Conservation (phyloP, 2,329 filamentous ascomycete genomes). For the Curvularia lunata region DNA sequence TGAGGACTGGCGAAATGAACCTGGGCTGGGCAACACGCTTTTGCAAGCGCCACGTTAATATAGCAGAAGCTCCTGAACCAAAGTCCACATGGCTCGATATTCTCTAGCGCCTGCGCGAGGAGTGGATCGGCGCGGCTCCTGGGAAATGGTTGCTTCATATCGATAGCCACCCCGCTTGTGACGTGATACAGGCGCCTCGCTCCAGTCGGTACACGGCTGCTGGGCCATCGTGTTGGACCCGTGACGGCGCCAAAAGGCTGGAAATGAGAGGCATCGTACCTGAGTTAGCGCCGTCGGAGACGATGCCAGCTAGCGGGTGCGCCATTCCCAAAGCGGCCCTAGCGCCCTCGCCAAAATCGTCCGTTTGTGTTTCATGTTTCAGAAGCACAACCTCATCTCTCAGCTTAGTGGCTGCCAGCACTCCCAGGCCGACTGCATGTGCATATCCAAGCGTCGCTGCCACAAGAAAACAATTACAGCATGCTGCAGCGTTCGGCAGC, state of each 20-base stretch:
- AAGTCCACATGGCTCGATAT: slow-evolving; percentile 8
- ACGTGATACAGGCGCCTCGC: slow-evolving; percentile 16
- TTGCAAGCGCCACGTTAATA: slow-evolving; percentile 6
- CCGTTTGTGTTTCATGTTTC: slow-evolving; percentile 44
- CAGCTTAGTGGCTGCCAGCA: slow-evolving; percentile 34
- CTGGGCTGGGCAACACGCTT: slow-evolving; percentile 9
- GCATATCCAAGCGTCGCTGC: slow-evolving; percentile 27
- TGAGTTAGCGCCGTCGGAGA: slow-evolving; percentile 38
- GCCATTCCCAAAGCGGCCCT: slow-evolving; percentile 21
- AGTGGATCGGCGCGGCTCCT: slow-evolving; percentile 4
- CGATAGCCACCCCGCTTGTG: slow-evolving; percentile 12
- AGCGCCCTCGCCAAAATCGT: slow-evolving; percentile 28
- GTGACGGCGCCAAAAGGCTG: slow-evolving; percentile 13
- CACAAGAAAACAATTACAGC: slow-evolving; percentile 18
- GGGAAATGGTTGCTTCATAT: slow-evolving; percentile 10
- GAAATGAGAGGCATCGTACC: slow-evolving; percentile 40
- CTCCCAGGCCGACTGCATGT: slow-evolving; percentile 30
- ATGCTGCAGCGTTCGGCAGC: slow-evolving; percentile 23
- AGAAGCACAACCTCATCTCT: slow-evolving; percentile 14
- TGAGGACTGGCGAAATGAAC: slow-evolving; percentile 21
- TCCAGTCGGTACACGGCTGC: neutral
- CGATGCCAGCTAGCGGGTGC: slow-evolving; percentile 23
- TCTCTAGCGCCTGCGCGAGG: slow-evolving; percentile 9
- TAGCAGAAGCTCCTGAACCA: slow-evolving; percentile 15
- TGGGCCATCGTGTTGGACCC: slow-evolving; percentile 5